Base-by-base conservation (phyloP, 2,329 filamentous ascomycete species). In the Fusarium globosum region DNA sequence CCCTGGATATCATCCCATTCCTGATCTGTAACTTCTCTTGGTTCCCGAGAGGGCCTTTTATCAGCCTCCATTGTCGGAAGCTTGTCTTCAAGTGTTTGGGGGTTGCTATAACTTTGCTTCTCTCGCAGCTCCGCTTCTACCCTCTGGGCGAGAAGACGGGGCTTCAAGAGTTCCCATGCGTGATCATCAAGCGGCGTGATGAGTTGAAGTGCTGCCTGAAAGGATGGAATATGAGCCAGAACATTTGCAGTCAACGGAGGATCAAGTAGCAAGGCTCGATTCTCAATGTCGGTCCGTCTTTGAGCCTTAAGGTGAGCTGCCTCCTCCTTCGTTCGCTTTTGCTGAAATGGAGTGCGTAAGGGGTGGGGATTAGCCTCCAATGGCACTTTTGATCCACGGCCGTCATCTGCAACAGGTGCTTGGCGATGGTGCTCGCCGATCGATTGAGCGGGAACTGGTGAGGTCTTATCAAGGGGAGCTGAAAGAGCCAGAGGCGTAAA, bases 1-100 rank as follows among this genome's bases (percentile, higher is more conserved):
- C 88, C 87, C 80, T 95, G 93, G 10, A 88, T 82, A 62, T 92
- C 89, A 76, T 95, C 91, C 90, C 92, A 95, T 74, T 92, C 88
- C 68, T 88, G 86, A 72, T 94, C 92, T 43, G 89, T 84, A 36
- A 88, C 85, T 72, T 92, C 90, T 77, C 90, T 79, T 4, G 69
- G 52, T 41, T 65, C 68, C 36, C 70, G 68, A 39, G 53, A 35
- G 49, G 42, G 39, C 30, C 41, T 55, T 21, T 45, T 49, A 21
- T 41, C 59, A 8, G 43, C 36, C 35, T 68, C 56, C 20, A 57
- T 55, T 18, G 21, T 49, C 15, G 43, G 51, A 26, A 55, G 28
- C 16, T 52, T 73, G 21, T 87, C 85, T 70, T 84, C 85, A 63
- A 78, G 65, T 62, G 73, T 75, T 63, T 67, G 79, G 56, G 76